These are phyloP conservation scores for Termitomyces sp. DNA, from an alignment of 768 basidiomycete species.

Conservation along the genomic window DNA sequence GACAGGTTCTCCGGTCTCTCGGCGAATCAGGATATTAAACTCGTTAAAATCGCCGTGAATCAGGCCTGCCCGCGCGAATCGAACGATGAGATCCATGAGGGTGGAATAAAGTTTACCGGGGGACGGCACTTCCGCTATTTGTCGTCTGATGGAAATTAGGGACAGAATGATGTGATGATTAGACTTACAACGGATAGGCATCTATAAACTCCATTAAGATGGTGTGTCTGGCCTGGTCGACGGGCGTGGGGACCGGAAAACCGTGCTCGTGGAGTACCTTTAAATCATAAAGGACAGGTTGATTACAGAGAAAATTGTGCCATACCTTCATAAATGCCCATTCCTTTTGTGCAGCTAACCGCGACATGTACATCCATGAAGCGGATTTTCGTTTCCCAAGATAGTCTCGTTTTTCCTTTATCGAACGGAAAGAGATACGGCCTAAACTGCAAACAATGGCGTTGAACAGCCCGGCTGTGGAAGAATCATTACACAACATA, in stretches of 20 bases:
- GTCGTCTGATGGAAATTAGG: slow-evolving; percentile 51
- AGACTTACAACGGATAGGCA: slow-evolving; percentile 83
- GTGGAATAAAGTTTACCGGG: slow-evolving; percentile 88
- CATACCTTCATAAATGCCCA: slow-evolving; percentile 97
- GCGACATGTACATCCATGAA: slow-evolving; percentile 99
- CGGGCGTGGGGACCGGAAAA: slow-evolving; percentile 89
- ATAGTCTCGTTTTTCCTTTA: slow-evolving; percentile 96
- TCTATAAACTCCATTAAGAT: slow-evolving; percentile 96
- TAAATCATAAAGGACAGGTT: background rate
- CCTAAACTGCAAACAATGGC: slow-evolving; percentile 58
- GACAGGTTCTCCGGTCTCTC: slow-evolving; percentile 68
- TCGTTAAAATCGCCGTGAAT: slow-evolving; percentile 99
- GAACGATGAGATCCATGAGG: slow-evolving; percentile 94
- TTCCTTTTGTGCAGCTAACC: slow-evolving; percentile 94
- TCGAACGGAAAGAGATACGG: slow-evolving; percentile 94
- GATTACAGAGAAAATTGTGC: background rate
- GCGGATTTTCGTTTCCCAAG: slow-evolving; percentile 93
- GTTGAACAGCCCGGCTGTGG: background rate
- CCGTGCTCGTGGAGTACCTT: slow-evolving; percentile 88
- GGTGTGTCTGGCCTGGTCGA: slow-evolving; percentile 94
- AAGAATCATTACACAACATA: slow-evolving; percentile 22
- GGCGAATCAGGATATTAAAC: slow-evolving; percentile 93
- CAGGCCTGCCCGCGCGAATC: slow-evolving; percentile 88
- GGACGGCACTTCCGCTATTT: slow-evolving; percentile 75
- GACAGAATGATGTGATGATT: slow-evolving; percentile 1